Percentiles rank a stretch among this genome's conserved stretches.
Evolutionary conservation across 306 rosid genomes (phyloP).

Genomic region (Quercus suber): DNA sequence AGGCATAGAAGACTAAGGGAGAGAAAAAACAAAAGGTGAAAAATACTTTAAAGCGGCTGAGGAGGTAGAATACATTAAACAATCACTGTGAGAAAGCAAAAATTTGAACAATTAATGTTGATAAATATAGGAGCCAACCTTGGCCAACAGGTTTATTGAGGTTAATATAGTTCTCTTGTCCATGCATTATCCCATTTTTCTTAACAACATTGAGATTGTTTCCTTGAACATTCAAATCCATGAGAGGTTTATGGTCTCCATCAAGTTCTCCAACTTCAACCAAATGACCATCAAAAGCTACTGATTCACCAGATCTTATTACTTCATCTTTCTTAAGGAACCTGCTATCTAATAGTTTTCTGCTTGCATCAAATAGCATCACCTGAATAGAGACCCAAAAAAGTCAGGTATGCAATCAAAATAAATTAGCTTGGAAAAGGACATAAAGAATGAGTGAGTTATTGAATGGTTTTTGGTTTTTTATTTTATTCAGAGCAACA

Average conservation of each 20-base stretch:
- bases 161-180: constrained; percentile 29
- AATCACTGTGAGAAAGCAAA: not conserved
- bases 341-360: constrained; percentile 59
- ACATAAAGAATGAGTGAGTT: not conserved
- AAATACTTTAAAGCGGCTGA: not conserved
- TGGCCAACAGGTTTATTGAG: constrained; percentile 22
- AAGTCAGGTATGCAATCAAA: constrained; percentile 11
- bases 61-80: not conserved
- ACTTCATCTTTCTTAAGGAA: constrained; percentile 64
- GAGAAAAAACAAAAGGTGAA: not conserved
- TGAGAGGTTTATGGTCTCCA: constrained; percentile 36
- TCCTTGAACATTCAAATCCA: constrained; percentile 28
- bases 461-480: not conserved
- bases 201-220: constrained; percentile 18
- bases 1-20: not conserved
- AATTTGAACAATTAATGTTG: not conserved
- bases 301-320: constrained; percentile 53
- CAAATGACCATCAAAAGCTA: constrained; percentile 62
- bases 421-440: not conserved
- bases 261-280: constrained; percentile 65
- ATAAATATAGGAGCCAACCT: constrained; percentile 35
- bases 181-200: constrained; percentile 32
- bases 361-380: constrained; percentile 57
- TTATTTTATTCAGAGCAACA: not conserved
- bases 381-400: constrained; percentile 46